Percentiles rank a stretch among this genome's conserved stretches.
phyloP scores from a whole-genome alignment of 225 moss, liverwort and hornwort genomes.

The Asterella californica region DNA sequence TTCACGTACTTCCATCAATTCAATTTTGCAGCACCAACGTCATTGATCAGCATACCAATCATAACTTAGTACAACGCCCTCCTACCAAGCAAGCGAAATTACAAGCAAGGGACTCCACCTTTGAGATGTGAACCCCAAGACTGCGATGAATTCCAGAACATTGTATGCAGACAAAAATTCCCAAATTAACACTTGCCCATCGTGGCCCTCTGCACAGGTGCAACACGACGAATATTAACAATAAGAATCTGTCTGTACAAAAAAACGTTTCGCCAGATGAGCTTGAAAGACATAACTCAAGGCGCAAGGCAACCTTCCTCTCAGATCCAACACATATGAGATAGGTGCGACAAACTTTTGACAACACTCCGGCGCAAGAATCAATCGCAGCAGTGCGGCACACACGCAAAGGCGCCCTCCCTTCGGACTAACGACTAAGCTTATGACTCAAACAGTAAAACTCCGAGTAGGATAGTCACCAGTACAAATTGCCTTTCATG shows the following conservation, averaged over 20 bases:
- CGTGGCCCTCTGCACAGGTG: constrained; percentile 76
- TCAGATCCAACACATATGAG: neutral
- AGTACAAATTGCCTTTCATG: neutral
- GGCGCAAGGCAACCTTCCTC: neutral
- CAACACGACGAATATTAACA: neutral
- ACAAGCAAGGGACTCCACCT: constrained; percentile 40
- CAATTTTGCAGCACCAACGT: no score
- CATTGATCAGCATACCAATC: no score
- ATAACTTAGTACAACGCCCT: no score
- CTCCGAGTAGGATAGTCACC: neutral
- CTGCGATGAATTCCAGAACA: constrained; percentile 99
- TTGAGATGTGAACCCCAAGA: constrained; percentile 98
- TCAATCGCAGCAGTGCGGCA: neutral
- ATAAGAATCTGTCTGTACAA: neutral
- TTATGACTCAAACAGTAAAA: neutral
- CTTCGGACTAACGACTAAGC: neutral
- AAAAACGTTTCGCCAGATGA: neutral
- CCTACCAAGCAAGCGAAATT: neutral
- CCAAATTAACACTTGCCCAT: constrained; percentile 99
- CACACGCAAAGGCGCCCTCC: neutral
- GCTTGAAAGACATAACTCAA: neutral
- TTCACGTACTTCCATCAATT: no score
- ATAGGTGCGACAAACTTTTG: neutral
- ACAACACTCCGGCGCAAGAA: neutral
- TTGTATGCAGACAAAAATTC: constrained; percentile 96